A percentile compares a stretch with the other conserved stretches of the same genome.
Conservation (phyloP, 164 flowering plant genomes). For the Warburgia ugandensis region DNA sequence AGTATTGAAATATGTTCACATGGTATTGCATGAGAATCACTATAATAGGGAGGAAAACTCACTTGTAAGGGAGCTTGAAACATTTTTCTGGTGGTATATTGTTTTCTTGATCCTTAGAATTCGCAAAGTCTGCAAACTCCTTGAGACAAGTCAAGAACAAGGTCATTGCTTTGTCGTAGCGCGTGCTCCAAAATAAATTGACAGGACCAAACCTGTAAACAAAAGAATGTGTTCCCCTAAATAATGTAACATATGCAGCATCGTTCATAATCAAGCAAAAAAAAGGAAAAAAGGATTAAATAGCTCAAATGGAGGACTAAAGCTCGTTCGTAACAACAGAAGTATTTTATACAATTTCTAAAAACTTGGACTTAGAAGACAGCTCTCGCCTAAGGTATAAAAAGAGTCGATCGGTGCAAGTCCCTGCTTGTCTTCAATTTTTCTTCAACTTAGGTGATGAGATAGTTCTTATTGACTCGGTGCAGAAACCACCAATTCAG, state of each 20-base stretch:
- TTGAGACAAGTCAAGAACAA: conserved; percentile 79
- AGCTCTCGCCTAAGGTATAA: too few species aligned
- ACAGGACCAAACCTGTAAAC: conserved; percentile 89
- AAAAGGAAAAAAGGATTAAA: background rate
- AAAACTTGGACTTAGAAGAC: too few species aligned
- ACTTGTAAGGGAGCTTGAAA: conserved; percentile 93
- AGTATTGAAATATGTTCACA: background rate
- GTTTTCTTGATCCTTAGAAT: conserved; percentile 73
- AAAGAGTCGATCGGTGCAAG: too few species aligned
- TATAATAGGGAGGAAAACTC: conserved; percentile 21
- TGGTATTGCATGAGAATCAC: background rate
- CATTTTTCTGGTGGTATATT: conserved; percentile 83
- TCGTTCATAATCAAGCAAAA: background rate
- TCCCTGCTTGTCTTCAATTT: too few species aligned
- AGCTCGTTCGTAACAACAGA: too few species aligned
- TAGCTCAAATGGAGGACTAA: too few species aligned
- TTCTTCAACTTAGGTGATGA: too few species aligned
- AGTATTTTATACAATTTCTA: too few species aligned
- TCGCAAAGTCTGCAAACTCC: conserved; percentile 92
- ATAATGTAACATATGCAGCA: too few species aligned
- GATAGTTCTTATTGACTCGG: too few species aligned
- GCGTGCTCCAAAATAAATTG: conserved; percentile 98
- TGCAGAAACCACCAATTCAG: too few species aligned
- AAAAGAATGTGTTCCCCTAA: too few species aligned
- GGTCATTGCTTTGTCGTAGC: conserved; percentile 97